Base-by-base conservation (phyloP, 305 asterid species). In the Fraxinus velutina region DNA sequence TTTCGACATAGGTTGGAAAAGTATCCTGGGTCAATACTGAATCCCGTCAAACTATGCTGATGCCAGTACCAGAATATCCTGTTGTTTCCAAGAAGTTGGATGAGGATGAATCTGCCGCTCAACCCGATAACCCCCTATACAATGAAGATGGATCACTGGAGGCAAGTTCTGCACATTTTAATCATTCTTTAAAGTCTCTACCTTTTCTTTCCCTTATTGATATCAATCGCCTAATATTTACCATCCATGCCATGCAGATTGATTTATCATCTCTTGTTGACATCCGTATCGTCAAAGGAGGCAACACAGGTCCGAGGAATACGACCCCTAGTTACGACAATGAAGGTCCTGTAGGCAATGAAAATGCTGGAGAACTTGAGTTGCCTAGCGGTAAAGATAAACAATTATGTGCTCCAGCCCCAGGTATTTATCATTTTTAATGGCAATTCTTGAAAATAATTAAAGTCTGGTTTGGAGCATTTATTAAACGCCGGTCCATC, bases 61-160 rank as follows among this genome's bases (percentile, higher is more conserved):
- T 73, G 76, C 97, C 97, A 17, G 92, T 91, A 50, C 89, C 97
- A 55, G 98, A 87, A 78, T 90, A 88, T 86, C 97, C 99, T 32
- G 85, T 94, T 78, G 39, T 73, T 78, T 75, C 83, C 72, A 79
- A 81, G 79, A 91, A 86, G 76, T 83, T 47, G 2, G 92, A 81
- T 27, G 94, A 82, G 47, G 93, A 86, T 50, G 93, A 85, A 86
- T 81, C 87, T 73, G 83, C 68, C 7, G 37, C 44, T 71, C 86
- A 72, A 84, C 90, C 82, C 52, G 91, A 89, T 81, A 84, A 84
- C 81, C 88, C 92, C 79, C 88, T 90, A 39, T 92, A 96, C 83
- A 88, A 89, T 78, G 94, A 90, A 86, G 98, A 96, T 87, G 99
- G 99, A 60, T 91, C 97, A 2, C 89, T 96, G 92, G 92, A 94